Evolutionary conservation across 306 rosid genomes (phyloP), one percentile per base, ranked within the genome.

Genomic region (Arachis hypogaea): DNA sequence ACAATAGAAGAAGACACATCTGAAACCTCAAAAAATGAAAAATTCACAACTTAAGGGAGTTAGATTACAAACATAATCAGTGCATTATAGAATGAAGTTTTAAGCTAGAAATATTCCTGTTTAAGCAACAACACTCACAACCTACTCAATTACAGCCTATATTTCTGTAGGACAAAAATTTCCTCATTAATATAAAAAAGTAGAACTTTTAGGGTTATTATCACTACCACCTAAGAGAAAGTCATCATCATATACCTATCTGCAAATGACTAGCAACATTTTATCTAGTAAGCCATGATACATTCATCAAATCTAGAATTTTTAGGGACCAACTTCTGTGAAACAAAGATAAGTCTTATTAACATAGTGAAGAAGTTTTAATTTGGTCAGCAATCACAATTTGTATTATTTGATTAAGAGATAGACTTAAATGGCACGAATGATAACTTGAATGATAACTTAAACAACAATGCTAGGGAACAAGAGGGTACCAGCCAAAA

Each of bases 321-420:
- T 86, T 92, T 92, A 89, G 46, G 98, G 98, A 55, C 98, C 98
- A 74, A 85, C 98, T 81, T 89, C 98, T 92, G 93, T 85, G 77
- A 89, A 83, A 82, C 36, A 30, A 30, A 30, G 36, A 30, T 3
- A 30, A 30, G 36, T 30, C 36, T 30, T 30, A 30, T 30, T 58
- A n/a, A 59, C 14, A 80, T 61, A 80, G 64, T 67, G 41, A 59
- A 51, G 47, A 66, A 45, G 60, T 45, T 61, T 46, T 70, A n/a
- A n/a, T n/a, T n/a, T 57, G 14, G 9, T 45, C 30, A 58, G 45
- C n/a, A 71, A 57, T 58, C 60, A 11, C 57, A 58, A 0, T n/a
- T n/a, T n/a, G 36, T 30, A 3, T 30, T 30, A 30, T 30, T 30
- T 1, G 36, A 30, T 30, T 30, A 30, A 30, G 51, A 63, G 16